Evolutionary conservation across 164 flowering plant species (phyloP), one percentile per base, ranked within the genome.

Genomic region (Liriodendron chinense): DNA sequence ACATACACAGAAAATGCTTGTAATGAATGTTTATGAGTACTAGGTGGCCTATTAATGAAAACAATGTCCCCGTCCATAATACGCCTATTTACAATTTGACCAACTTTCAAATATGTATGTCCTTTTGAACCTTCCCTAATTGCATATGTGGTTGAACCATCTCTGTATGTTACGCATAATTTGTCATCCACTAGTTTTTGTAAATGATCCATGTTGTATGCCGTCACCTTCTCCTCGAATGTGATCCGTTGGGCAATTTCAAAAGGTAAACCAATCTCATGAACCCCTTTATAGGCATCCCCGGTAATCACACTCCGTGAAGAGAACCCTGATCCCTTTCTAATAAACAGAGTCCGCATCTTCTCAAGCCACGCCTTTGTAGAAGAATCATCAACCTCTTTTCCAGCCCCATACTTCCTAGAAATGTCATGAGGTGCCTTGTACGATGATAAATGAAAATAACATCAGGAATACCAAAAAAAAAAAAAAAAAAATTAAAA

Each of bases 251-350:
- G 92, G 1, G 99, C 99, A 75, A 96, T 87, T 70, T 92, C 99
- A 25, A 72, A 72, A 1, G 99, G 99, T 1, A 96, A 56, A 22
- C 99, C 99, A 76, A 96, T 85, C 81, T 94, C 94, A 80, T 85
- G 74, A 6, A 91, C 90, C 24, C 82, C 83, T 56, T 78, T 89
- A 64, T 87, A 96, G 0, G 98, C 84, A 81, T 96, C 99, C 0
- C 99, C 99, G 12, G 97, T 94, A 2, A 96, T 91, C 49, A 94
- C 98, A 84, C 91, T 86, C 6, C 99, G 91, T 7, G 99, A 96
- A 56, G 98, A 96, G 76, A 89, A 94, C 0, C 99, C 98, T 1
- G 97, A 91, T 2, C 98, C 98, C 77, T 96, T 96, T 14, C 93
- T 83, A 9, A 96, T 94, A 73, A 96, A 94, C 62, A 96, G 43